Evolutionary conservation across 768 basidiomycete genomes (phyloP).

Genomic region (Lentinula boryana): DNA sequence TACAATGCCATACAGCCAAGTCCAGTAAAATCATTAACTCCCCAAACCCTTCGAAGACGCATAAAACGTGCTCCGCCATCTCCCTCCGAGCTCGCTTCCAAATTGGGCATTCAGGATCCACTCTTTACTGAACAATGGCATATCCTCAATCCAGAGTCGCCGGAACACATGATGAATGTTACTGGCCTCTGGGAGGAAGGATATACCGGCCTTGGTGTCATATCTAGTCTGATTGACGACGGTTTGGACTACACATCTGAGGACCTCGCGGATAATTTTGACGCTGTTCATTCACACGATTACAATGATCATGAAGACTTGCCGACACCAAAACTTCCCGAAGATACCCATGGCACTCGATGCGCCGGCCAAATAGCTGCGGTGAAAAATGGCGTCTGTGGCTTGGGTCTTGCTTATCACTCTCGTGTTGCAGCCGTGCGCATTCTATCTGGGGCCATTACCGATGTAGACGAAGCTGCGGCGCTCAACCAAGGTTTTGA

Average conservation of each 20-base stretch:
- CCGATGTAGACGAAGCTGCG: slow-evolving; percentile 93
- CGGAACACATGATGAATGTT: slow-evolving; percentile 88
- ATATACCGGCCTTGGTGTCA: slow-evolving; percentile 80
- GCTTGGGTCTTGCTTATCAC: slow-evolving; percentile 88
- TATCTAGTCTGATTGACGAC: slow-evolving; percentile 90
- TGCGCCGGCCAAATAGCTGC: slow-evolving; percentile 98
- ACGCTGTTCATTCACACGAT: slow-evolving; percentile 84
- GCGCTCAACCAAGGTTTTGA: slow-evolving; percentile 93
- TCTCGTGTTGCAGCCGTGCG: slow-evolving; percentile 92
- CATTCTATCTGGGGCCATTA: slow-evolving; percentile 91
- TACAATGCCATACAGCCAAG: slow-evolving; percentile 43
- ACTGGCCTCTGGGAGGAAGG: slow-evolving; percentile 89
- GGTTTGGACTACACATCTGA: slow-evolving; percentile 87
- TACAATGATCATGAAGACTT: slow-evolving; percentile 91
- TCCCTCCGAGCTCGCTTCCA: slow-evolving; percentile 44
- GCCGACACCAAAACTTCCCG: slow-evolving; percentile 80
- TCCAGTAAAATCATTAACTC: slow-evolving; percentile 50
- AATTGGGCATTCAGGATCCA: slow-evolving; percentile 74
- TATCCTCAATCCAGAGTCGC: slow-evolving; percentile 79
- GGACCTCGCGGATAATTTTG: slow-evolving; percentile 88
- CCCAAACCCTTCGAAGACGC: slow-evolving; percentile 60
- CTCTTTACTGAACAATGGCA: slow-evolving; percentile 92
- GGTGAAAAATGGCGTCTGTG: slow-evolving; percentile 87
- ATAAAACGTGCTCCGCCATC: slow-evolving; percentile 69
- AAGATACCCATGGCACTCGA: slow-evolving; percentile 96